Conservation (phyloP, 1,284 basidiomycete species). For the Irpex rosettiformis region DNA sequence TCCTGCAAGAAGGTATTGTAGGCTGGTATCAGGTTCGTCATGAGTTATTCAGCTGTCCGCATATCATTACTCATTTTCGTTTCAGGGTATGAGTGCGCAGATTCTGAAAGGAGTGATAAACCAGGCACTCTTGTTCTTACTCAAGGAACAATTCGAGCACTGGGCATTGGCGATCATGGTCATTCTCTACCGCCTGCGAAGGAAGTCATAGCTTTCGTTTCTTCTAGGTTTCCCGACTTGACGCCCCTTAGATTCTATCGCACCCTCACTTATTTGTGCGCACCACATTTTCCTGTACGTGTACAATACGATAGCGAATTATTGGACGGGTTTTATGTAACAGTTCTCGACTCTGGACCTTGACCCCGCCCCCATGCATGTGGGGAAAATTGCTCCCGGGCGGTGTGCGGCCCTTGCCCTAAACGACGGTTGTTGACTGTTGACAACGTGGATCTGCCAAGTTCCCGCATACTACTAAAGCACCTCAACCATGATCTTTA, state of each 20-base stretch:
- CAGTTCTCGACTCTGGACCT: background rate
- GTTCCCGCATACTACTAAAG: background rate
- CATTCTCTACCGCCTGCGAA: constrained; percentile 30
- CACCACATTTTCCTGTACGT: background rate
- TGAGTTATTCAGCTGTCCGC: background rate
- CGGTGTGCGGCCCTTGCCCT: background rate
- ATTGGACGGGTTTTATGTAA: background rate
- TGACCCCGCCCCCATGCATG: background rate
- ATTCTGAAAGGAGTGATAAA: constrained; percentile 87
- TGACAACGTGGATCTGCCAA: constrained; percentile 11
- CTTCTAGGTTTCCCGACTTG: too few relatives aligned
- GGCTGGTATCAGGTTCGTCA: constrained; percentile 93
- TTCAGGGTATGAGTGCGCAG: constrained; percentile 87
- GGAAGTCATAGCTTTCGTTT: constrained; percentile 15
- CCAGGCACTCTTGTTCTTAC: constrained; percentile 78
- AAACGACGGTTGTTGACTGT: constrained; percentile 1
- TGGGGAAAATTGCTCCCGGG: background rate
- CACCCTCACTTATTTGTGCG: background rate
- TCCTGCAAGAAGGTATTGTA: constrained; percentile 68
- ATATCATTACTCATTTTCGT: background rate
- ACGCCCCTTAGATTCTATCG: background rate
- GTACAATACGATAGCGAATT: background rate
- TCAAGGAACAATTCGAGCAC: constrained; percentile 81
- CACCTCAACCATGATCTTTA: background rate
- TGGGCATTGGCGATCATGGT: constrained; percentile 70